Conservation (phyloP, 345 rosid genomes). For the Leavenworthia alabamica region DNA sequence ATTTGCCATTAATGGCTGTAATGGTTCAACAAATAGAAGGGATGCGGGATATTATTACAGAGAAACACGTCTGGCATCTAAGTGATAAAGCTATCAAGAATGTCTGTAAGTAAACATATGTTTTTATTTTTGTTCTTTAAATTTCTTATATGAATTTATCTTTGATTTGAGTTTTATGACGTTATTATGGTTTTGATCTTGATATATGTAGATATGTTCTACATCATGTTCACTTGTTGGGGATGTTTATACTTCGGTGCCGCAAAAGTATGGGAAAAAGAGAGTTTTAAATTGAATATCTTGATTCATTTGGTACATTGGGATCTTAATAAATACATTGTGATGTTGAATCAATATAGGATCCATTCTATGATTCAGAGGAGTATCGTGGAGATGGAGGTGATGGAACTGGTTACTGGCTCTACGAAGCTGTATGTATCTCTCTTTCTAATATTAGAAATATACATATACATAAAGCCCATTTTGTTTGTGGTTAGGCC, state of each 20-base stretch:
- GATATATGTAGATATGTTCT: conserved; percentile 53
- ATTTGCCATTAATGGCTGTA: conserved; percentile 79
- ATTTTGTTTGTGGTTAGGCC: not conserved
- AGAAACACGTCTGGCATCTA: conserved; percentile 74
- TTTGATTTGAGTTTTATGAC: too few relatives aligned
- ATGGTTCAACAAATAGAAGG: conserved; percentile 69
- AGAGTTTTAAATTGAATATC: not conserved
- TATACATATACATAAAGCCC: not conserved
- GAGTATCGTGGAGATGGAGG: conserved; percentile 80
- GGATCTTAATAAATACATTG: not conserved
- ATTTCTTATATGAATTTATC: too few relatives aligned
- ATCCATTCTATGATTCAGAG: conserved; percentile 90
- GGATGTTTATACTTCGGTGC: conserved; percentile 82
- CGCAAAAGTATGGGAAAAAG: conserved; percentile 50
- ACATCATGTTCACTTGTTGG: conserved; percentile 90
- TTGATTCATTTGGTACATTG: not conserved
- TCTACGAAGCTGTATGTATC: conserved; percentile 66
- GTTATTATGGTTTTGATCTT: not conserved
- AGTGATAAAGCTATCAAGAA: conserved; percentile 76
- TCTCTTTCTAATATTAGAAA: not conserved
- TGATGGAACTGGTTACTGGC: conserved; percentile 86
- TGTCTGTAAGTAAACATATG: conserved; percentile 49
- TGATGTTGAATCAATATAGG: conserved; percentile 35
- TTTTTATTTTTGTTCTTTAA: too few relatives aligned
- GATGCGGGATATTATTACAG: conserved; percentile 54